phyloP scores from a whole-genome alignment of 2,329 filamentous ascomycete species.

The Penicillium sp. region DNA sequence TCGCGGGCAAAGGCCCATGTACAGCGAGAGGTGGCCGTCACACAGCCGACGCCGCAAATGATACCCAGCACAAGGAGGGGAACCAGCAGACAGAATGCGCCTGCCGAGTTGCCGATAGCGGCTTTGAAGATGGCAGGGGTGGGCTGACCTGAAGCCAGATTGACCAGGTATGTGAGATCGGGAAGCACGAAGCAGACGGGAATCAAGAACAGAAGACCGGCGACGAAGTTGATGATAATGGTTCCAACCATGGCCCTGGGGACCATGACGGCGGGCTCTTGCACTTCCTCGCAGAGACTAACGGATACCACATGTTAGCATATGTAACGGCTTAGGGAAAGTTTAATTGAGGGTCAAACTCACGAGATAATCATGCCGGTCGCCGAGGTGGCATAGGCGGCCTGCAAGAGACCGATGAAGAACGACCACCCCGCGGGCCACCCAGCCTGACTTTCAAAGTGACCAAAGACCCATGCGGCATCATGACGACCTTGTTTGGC shows the following conservation, averaged over 20 bases:
- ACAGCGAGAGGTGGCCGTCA: constrained; percentile 70
- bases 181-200: constrained; percentile 74
- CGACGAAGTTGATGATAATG: constrained; percentile 63
- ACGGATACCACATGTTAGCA: constrained; percentile 11
- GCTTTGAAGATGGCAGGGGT: constrained; percentile 72
- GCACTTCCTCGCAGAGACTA: constrained; percentile 68
- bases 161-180: constrained; percentile 61
- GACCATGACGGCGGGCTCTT: constrained; percentile 62
- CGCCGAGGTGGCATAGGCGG: constrained; percentile 66
- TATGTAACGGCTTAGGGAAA: not conserved
- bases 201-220: constrained; percentile 65
- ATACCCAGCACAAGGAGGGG: constrained; percentile 68
- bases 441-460: constrained; percentile 63
- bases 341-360: constrained; percentile 34
- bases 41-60: constrained; percentile 66
- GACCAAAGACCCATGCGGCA: constrained; percentile 56
- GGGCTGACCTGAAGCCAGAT: constrained; percentile 68
- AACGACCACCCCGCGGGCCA: constrained; percentile 71
- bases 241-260: constrained; percentile 69
- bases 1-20: constrained; percentile 73
- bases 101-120: constrained; percentile 67
- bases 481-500: constrained; percentile 67
- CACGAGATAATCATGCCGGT: constrained; percentile 76
- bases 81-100: constrained; percentile 71
- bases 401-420: constrained; percentile 67